Percentiles rank a stretch among this genome's conserved stretches.
Evolutionary conservation across 1,139 yeast species (phyloP).

Genomic region (Saccharomyces hybrid): DNA sequence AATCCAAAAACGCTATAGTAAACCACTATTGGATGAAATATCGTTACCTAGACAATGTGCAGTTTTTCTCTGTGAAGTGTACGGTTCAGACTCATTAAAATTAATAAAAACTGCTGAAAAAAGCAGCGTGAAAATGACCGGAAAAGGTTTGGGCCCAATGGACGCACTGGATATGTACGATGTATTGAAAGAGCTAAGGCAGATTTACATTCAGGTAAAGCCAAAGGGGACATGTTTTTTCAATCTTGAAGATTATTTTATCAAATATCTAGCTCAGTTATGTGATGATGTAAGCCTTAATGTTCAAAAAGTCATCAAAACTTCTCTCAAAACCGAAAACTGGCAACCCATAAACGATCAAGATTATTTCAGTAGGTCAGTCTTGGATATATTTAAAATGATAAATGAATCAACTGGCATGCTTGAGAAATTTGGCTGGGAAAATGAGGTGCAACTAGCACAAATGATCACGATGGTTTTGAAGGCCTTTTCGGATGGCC

Average conservation of each 20-base stretch:
- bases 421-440: slow-evolving; percentile 55
- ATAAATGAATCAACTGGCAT: slow-evolving; percentile 51
- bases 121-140: slow-evolving; percentile 35
- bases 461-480: slow-evolving; percentile 50
- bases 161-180: slow-evolving; percentile 59
- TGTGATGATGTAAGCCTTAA: slow-evolving; percentile 47
- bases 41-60: slow-evolving; percentile 51
- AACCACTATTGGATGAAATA: slow-evolving; percentile 53
- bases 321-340: slow-evolving; percentile 48
- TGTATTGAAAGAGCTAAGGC: slow-evolving; percentile 48
- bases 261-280: slow-evolving; percentile 50
- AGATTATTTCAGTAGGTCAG: slow-evolving; percentile 45
- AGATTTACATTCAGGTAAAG: slow-evolving; percentile 46
- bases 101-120: slow-evolving; percentile 52
- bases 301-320: slow-evolving; percentile 44
- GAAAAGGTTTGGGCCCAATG: slow-evolving; percentile 41
- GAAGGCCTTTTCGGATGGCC: slow-evolving; percentile 55
- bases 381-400: slow-evolving; percentile 58
- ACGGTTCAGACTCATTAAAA: slow-evolving; percentile 56
- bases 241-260: slow-evolving; percentile 53
- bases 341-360: slow-evolving; percentile 48
- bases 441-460: slow-evolving; percentile 53
- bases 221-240: slow-evolving; percentile 40
- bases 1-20: slow-evolving; percentile 54
- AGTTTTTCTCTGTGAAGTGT: slow-evolving; percentile 49